These are phyloP conservation scores for Raphanus raphanistrum DNA, from an alignment of 345 rosid genomes.

Conservation along the genomic window DNA sequence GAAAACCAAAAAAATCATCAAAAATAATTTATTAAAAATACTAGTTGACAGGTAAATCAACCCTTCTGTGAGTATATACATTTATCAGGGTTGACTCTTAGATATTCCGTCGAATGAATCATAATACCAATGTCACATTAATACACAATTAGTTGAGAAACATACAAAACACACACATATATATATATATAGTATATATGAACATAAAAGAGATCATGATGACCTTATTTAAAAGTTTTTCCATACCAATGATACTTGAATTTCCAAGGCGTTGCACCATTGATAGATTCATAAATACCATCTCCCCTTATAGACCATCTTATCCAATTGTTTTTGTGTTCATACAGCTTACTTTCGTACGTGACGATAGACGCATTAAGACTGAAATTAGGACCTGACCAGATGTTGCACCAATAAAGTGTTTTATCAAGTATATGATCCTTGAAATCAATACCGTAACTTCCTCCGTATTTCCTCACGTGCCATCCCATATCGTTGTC, in stretches of 20 bases:
- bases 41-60: neutral
- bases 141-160: neutral
- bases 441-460: neutral
- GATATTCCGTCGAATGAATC: neutral
- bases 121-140: neutral
- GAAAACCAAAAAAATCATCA: neutral
- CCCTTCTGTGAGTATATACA: neutral
- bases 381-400: neutral
- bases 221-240: neutral
- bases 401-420: neutral
- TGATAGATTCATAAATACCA: conserved; percentile 14
- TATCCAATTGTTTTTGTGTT: neutral
- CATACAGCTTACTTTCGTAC: neutral
- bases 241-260: conserved; percentile 5
- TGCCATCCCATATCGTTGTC: neutral
- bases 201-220: neutral
- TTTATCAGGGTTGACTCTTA: neutral
- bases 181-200: neutral
- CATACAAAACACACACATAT: neutral
- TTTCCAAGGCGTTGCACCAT: neutral
- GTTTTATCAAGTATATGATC: conserved; percentile 7
- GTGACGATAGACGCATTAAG: neutral
- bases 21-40: neutral
- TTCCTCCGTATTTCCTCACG: neutral
- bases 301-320: neutral